Evolutionary conservation across 441 rosid genomes (phyloP).

Genomic region (Theobroma grandiflorum): DNA sequence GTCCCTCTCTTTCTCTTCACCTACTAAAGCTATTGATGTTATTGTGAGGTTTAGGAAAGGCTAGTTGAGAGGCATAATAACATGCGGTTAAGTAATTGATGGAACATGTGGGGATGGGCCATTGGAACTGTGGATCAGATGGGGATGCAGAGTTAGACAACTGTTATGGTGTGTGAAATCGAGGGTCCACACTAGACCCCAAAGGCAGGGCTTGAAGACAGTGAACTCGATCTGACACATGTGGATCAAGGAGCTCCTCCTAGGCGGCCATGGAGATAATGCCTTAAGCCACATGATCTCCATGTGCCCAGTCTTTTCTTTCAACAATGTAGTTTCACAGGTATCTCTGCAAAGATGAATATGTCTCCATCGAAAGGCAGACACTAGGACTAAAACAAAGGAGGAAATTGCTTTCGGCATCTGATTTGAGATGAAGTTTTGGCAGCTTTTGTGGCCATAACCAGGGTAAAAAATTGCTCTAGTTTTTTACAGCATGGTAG

Average conservation of each 20-base stretch:
- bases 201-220: neutral
- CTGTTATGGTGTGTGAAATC: constrained; percentile 4
- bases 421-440: too few relatives aligned
- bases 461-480: neutral
- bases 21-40: neutral
- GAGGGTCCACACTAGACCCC: constrained; percentile 5
- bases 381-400: neutral
- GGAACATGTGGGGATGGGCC: too few relatives aligned
- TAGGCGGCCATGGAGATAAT: constrained; percentile 2
- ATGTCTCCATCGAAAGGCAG: neutral
- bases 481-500: neutral
- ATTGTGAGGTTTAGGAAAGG: neutral
- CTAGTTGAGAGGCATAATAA: neutral
- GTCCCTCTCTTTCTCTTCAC: neutral
- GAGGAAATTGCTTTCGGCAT: too few relatives aligned
- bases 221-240: neutral
- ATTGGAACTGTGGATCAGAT: too few relatives aligned
- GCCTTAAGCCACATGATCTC: constrained; percentile 35
- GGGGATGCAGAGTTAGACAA: neutral
- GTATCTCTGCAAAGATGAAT: neutral
- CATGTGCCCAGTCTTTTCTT: constrained; percentile 39
- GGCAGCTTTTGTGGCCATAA: neutral
- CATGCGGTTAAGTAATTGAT: neutral
- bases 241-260: constrained; percentile 26
- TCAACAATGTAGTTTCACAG: neutral